Base-by-base conservation (phyloP, 441 rosid genomes). In the Adansonia grandidieri region DNA sequence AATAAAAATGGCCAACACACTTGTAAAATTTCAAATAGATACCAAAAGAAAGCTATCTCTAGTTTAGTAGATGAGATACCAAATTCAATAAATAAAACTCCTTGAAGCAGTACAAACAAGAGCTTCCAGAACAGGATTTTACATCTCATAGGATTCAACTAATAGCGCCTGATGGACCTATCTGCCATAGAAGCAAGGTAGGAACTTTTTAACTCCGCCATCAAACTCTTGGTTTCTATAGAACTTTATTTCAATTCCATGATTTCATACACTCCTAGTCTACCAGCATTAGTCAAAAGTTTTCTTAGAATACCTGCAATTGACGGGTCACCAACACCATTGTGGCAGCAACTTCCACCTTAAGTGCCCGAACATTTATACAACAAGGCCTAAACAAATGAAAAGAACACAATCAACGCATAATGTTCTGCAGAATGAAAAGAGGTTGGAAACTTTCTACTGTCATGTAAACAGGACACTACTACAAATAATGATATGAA, bases 311-410 rank as follows among this genome's bases (percentile, higher is more conserved):
- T 85, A 91, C 99, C 99, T 90, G 96, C 86, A 90, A 84, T 57
- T 91, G 94, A 87, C 92, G 93, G 86, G 97, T 93, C 83, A 87
- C 94, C 91, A 95, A 87, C 82, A 89, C 91, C 97, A 93, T 95
- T 84, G 80, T 93, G 83, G 78, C 89, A 88, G 81, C 84, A 86
- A 82, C 81, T 84, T 83, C 83, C 87, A 84, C 80, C 86, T 82
- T 45, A 85, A 84, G 88, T 88, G 83, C 83, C 87, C 71, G 76
- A 82, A 83, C 98, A 95, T 93, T 80, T 88, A 93, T 85, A 82
- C 87, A 71, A 81, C 73, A 79, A 81, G 72, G 78, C 91, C 86
- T 86, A 80, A 19, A 82, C 24, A 69, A 80, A 65, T 50, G 14
- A 57, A 51, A 84, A 42, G 57, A 56, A 82, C 24, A 75, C 40